Evolutionary conservation across 2,329 filamentous ascomycete genomes (phyloP).

Genomic region (Calonectria pteridis): DNA sequence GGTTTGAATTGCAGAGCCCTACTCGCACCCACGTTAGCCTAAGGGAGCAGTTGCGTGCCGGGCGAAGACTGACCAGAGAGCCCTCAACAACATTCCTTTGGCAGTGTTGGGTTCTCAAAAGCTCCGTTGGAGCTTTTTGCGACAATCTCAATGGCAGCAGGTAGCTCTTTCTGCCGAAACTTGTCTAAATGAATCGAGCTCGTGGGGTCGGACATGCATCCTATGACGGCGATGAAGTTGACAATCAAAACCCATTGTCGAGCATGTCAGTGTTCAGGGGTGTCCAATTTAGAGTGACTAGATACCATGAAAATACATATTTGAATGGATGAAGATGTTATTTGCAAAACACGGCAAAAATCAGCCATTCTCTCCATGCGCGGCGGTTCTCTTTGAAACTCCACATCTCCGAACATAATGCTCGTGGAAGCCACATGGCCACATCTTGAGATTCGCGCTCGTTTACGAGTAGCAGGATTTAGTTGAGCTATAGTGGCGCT

Average conservation of each 20-base stretch:
- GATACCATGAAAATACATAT: not conserved
- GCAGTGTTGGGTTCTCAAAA: conserved; percentile 15
- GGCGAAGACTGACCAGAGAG: conserved; percentile 20
- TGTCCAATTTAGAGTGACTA: too few relatives aligned
- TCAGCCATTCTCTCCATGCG: conserved; percentile 33
- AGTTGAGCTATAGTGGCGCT: not conserved
- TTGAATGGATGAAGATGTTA: not conserved
- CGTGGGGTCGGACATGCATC: conserved; percentile 28
- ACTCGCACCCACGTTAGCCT: not conserved
- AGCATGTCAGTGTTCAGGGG: not conserved
- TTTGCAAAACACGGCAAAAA: conserved; percentile 34
- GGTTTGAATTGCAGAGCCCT: conserved; percentile 30
- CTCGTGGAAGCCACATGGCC: conserved; percentile 22
- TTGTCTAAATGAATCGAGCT: conserved; percentile 31
- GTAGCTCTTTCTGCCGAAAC: conserved; percentile 20
- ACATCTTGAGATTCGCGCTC: not conserved
- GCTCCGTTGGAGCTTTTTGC: conserved; percentile 13
- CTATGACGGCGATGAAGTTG: conserved; percentile 33
- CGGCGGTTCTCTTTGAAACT: conserved; percentile 31
- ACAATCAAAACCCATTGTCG: conserved; percentile 30
- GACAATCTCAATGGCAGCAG: conserved; percentile 13
- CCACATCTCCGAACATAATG: conserved; percentile 33
- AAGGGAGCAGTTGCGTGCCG: not conserved
- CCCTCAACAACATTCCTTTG: conserved; percentile 29
- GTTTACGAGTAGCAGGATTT: not conserved